Evolutionary conservation across 225 moss, liverwort and hornwort species (phyloP), one percentile per base, ranked within the genome.

Genomic region (Ulota crispa): DNA sequence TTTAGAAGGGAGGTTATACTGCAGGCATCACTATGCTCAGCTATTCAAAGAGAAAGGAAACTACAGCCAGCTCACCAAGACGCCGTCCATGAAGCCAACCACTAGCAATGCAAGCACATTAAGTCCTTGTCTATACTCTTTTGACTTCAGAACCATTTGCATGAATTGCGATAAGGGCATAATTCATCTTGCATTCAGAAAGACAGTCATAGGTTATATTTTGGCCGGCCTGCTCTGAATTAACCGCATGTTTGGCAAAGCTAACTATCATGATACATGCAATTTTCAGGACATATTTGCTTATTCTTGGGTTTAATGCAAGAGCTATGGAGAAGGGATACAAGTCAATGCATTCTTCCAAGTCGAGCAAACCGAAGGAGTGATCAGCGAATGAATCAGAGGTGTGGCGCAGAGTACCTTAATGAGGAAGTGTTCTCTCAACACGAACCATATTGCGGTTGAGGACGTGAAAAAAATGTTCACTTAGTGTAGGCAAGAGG

Each of bases 31-130:
- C 69, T 96, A 93, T 78, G 88, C 89, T 47, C 96, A 96, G 86
- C 92, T 96, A 39, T 96, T 96, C 85, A 96, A 96, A 85, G 96
- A 96, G 87, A 96, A 91, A 76, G 96, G 96, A 27, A 96, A 96
- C 81, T 92, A 96, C 85, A 95, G 93, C 73, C 91, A 92, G 84
- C 95, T 96, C 23, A 93, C 83, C 59, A 96, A 95, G 85, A 85
- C 87, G 19, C 93, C 94, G 66, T 80, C 96, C 24, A 68, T 91
- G 88, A 95, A 95, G 75, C 70, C 96, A 74, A 87, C 84, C 15
- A 86, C 82, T 55, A 87, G 84, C 84, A 89, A 85, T 87, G 89
- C 80, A 82, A 84, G 82, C 68, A 73, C 72, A 34, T 65, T 15
- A 68, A 68, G n/a, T 27, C 76, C 65, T 75, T 73, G 41, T 60